Evolutionary conservation across 129 eudicot species (phyloP), one percentile per base, ranked within the genome.

Genomic region (Calendula officinalis): DNA sequence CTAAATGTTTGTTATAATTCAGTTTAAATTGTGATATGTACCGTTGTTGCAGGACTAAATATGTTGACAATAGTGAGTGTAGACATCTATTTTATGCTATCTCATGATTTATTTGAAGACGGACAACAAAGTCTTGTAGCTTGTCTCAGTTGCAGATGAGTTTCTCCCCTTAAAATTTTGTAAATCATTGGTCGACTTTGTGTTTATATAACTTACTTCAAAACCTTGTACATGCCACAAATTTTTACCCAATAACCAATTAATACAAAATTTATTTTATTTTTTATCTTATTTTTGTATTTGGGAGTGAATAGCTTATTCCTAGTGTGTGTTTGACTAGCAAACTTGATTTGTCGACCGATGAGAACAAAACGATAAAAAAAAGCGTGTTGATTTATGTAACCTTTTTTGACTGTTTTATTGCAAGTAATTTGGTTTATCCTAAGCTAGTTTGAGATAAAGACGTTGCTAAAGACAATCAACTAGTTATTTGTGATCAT

Each of bases 61-160:
- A 5, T 6, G 22, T 9, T 27, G 17, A 17, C 11, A 46, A 58
- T 10, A 46, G 47, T 46, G 60, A 58, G n/a, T n/a, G n/a, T n/a
- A n/a, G n/a, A n/a, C n/a, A n/a, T n/a, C 67, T 34, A 36, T 47
- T 39, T 54, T 39, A 39, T 62, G 69, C 56, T 71, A 35, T 73
- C 66, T 47, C 82, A 68, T 74, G 77, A 22, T 49, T 53, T 49
- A 35, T 43, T 71, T 60, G 69, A 68, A 61, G 81, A 69, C 47
- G 78, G 58, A 56, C 59, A 64, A 66, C 84, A 64, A 76, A 67
- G 77, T 77, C 77, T 82, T 84, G 87, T 91, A 84, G 97, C 84
- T 78, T 75, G 80, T 80, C 82, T 72, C 82, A 75, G 84, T 74
- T 76, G 98, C 98, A 91, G 98, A 87, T 91, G 98, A 89, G 96